Evolutionary conservation across 164 flowering plant species (phyloP).

Genomic region (Magnolia changhungtana): DNA sequence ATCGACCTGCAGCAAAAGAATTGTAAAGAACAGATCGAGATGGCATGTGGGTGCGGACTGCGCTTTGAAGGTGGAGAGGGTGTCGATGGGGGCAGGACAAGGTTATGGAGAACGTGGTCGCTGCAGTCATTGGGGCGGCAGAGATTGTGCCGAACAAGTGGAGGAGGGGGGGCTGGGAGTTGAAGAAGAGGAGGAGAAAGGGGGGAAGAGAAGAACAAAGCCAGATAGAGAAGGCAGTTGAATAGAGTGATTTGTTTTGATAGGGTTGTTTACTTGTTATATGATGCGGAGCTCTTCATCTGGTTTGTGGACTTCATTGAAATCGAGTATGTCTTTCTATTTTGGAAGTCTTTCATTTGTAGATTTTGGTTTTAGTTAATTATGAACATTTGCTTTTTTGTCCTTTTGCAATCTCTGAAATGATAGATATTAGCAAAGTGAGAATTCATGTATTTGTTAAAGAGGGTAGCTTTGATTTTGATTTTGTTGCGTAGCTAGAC

Average conservation of each 20-base stretch:
- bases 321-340: slow-evolving; percentile 5
- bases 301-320: slow-evolving; percentile 5
- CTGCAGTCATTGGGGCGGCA: slow-evolving; percentile 52
- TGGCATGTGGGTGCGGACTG: slow-evolving; percentile 64
- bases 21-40: slow-evolving; percentile 73
- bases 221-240: slow-evolving; percentile 13
- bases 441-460: background rate
- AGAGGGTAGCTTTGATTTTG: background rate
- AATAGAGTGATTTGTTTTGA: slow-evolving; percentile 1
- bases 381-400: background rate
- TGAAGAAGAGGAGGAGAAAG: slow-evolving; percentile 10
- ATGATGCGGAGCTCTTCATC: slow-evolving; percentile 3
- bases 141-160: slow-evolving; percentile 68
- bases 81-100: slow-evolving; percentile 46
- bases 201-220: slow-evolving; percentile 24
- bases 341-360: slow-evolving; percentile 9
- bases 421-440: no score
- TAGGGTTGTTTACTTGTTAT: slow-evolving; percentile 10
- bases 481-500: background rate
- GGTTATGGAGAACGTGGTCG: slow-evolving; percentile 58
- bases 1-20: slow-evolving; percentile 59
- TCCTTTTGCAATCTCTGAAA: no score
- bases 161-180: slow-evolving; percentile 22
- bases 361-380: slow-evolving; percentile 8
- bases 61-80: slow-evolving; percentile 51